Evolutionary conservation across 2,329 filamentous ascomycete genomes (phyloP).

Genomic region (Parastagonospora avenae): DNA sequence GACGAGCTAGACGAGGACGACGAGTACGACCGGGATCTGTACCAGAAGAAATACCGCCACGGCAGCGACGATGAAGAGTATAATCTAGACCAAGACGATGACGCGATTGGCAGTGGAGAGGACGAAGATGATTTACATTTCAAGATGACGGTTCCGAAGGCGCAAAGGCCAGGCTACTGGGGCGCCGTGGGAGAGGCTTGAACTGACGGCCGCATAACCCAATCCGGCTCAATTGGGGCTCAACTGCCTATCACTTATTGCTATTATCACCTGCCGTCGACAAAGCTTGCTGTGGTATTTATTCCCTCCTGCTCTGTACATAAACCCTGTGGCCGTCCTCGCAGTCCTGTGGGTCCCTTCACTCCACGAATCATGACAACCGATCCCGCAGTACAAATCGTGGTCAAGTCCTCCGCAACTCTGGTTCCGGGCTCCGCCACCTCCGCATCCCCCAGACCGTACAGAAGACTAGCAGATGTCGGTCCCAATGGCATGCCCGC

Average conservation of each 20-base stretch:
- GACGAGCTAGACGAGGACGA: conserved; percentile 77
- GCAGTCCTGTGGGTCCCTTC: too few relatives aligned
- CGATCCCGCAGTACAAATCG: too few relatives aligned
- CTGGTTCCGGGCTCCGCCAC: neutral
- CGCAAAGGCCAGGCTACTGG: conserved; percentile 30
- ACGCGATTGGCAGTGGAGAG: conserved; percentile 27
- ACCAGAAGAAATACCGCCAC: conserved; percentile 45
- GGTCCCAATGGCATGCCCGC: neutral
- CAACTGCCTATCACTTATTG: too few relatives aligned
- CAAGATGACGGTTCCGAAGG: conserved; percentile 33
- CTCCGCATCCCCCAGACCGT: neutral
- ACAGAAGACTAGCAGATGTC: neutral
- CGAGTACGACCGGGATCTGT: conserved; percentile 58
- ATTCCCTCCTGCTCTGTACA: too few relatives aligned
- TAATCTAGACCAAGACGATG: conserved; percentile 23
- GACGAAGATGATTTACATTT: conserved; percentile 39
- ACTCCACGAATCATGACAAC: too few relatives aligned
- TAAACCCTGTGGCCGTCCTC: too few relatives aligned
- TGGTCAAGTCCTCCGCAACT: neutral
- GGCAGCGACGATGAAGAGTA: conserved; percentile 51
- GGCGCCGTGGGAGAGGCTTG: conserved; percentile 11
- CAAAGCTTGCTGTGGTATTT: too few relatives aligned
- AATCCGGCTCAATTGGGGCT: too few relatives aligned
- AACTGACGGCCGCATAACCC: neutral
- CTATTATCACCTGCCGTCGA: too few relatives aligned